Base-by-base conservation (phyloP, 164 flowering plant species). In the Sedum album region DNA sequence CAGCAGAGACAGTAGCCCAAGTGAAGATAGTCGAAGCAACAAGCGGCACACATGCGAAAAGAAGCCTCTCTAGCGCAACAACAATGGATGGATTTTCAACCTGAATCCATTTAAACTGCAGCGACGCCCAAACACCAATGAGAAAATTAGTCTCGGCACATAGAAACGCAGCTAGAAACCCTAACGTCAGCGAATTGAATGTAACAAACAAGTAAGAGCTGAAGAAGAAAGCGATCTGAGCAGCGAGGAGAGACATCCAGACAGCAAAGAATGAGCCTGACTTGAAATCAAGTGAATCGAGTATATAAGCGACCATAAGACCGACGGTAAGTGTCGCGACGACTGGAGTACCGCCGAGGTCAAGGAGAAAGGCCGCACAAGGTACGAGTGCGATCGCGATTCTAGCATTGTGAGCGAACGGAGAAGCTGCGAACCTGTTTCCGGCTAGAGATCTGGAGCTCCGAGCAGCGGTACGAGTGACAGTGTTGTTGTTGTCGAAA, bases 271-370 rank as follows among this genome's bases (percentile, higher is more conserved):
- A 94, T 18, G 97, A 78, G 0, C 86, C 96, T 33, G 89, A 67
- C 72, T 87, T 91, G 77, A 91, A 75, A 67, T 71, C 75, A 67
- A 94, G 83, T 0, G 92, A 85, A 68, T 94, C 99, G 67, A 94
- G 83, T 77, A 90, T 85, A 85, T 94, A 94, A 11, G 96, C 66
- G 71, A 84, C 61, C 89, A 94, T 85, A 66, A 94, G 84, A 23
- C 96, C 93, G 6, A 94, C 69, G 64, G 84, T 85, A 18, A 94
- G 78, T 71, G 86, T 80, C 1, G 87, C 89, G 51, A 82, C 74
- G 35, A 94, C 99, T 6, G 93, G 83, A 2, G 88, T 67, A 42
- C 99, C 99, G 70, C 99, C 99, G 49, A 94, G 88, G 78, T 91
- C 97, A 41, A 94, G 91, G 67, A 94, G 91, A 74, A 94, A 86